These are phyloP conservation scores for Mycosarcoma mackinlayi DNA, from an alignment of 1,284 basidiomycete species.

Conservation along the genomic window DNA sequence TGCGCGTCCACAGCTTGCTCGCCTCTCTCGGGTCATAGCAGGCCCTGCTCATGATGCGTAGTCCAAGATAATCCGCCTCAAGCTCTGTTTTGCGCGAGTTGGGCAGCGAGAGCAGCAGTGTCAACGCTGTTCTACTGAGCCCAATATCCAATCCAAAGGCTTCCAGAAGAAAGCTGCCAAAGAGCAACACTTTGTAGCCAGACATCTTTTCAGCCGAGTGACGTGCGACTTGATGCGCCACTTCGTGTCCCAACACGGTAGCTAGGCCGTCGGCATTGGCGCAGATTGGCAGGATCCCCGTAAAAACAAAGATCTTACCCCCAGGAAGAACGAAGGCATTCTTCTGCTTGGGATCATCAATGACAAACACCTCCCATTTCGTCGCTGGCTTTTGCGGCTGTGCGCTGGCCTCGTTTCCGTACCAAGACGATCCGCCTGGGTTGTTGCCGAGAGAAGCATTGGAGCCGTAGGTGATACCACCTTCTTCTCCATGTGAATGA, in stretches of 20 bases:
- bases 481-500: conserved; percentile 40
- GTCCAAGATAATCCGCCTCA: conserved; percentile 81
- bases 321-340: conserved; percentile 85
- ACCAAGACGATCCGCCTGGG: conserved; percentile 9
- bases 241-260: conserved; percentile 86
- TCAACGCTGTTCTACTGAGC: conserved; percentile 69
- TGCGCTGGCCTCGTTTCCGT: conserved; percentile 6
- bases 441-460: background rate
- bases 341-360: conserved; percentile 76
- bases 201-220: conserved; percentile 64
- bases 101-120: conserved; percentile 77
- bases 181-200: conserved; percentile 58
- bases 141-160: conserved; percentile 56
- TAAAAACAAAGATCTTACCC: conserved; percentile 82
- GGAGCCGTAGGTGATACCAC: conserved; percentile 41
- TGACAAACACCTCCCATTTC: conserved; percentile 81
- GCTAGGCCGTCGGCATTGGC: conserved; percentile 84
- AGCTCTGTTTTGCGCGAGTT: conserved; percentile 84
- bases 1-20: conserved; percentile 52
- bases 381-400: conserved; percentile 24
- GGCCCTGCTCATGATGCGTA: conserved; percentile 73
- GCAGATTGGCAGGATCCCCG: conserved; percentile 85
- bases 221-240: conserved; percentile 75
- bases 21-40: conserved; percentile 84
- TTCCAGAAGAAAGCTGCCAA: conserved; percentile 45